Conservation (phyloP, 495 filamentous ascomycete species). For the Penicillium dipodomyicola region DNA sequence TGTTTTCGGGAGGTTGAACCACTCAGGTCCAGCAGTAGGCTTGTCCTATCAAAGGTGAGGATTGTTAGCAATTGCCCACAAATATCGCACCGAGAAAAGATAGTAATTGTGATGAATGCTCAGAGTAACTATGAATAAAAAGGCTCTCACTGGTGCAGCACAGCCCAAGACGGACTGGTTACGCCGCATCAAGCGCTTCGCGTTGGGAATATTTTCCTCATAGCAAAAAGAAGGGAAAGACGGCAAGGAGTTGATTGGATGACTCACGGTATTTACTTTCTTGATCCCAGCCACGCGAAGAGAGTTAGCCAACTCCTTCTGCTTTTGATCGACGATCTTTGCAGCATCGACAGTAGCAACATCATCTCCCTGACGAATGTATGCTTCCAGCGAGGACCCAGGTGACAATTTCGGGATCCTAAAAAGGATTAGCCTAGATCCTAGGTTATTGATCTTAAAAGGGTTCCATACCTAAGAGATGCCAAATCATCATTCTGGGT, state of each 20-base stretch:
- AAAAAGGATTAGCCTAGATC: not conserved
- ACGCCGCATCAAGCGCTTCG: constrained; percentile 61
- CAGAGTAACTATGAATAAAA: constrained; percentile 99
- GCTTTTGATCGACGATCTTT: constrained; percentile 41
- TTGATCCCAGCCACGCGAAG: constrained; percentile 42
- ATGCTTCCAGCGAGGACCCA: constrained; percentile 41
- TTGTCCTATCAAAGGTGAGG: constrained; percentile 43
- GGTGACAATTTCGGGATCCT: constrained; percentile 47
- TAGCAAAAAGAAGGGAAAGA: constrained; percentile 38
- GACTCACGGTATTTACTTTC: constrained; percentile 46
- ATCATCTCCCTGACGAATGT: constrained; percentile 46
- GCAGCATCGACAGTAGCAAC: constrained; percentile 47
- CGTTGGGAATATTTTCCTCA: constrained; percentile 69
- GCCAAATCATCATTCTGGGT: constrained; percentile 11
- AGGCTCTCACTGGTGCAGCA: constrained; percentile 71
- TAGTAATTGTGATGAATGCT: constrained; percentile 42
- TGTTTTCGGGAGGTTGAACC: constrained; percentile 85
- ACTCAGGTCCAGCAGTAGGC: constrained; percentile 61
- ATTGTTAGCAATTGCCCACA: constrained; percentile 29
- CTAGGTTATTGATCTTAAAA: not conserved
- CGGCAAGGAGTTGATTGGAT: not conserved
- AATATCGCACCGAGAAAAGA: constrained; percentile 8
- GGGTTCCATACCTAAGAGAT: constrained; percentile 21
- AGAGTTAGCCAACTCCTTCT: constrained; percentile 43
- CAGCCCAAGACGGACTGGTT: constrained; percentile 71